Evolutionary conservation across 768 basidiomycete genomes (phyloP).

Genomic region (Termitomyces sp.): DNA sequence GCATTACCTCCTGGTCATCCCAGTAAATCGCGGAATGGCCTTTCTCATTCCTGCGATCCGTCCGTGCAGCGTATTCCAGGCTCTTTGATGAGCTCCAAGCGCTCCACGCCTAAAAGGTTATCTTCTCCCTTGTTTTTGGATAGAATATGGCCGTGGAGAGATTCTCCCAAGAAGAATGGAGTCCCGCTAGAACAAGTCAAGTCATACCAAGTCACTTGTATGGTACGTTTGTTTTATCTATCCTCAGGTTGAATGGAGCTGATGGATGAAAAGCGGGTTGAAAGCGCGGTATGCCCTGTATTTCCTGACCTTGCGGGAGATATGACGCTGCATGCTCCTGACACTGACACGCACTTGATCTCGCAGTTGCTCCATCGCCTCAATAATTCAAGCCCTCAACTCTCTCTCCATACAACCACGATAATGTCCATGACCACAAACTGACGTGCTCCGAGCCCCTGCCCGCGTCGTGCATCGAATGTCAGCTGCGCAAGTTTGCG

Average conservation of each 20-base stretch:
- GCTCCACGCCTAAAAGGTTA: not conserved
- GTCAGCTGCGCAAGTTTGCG: too few relatives aligned
- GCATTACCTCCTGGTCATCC: slow-evolving; percentile 1
- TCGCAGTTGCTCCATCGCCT: too few relatives aligned
- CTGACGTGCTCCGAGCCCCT: too few relatives aligned
- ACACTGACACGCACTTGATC: too few relatives aligned
- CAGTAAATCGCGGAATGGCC: not conserved
- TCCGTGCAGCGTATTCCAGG: slow-evolving; percentile 3
- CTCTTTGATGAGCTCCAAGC: not conserved
- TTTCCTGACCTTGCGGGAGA: slow-evolving; percentile 28
- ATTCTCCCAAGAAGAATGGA: not conserved
- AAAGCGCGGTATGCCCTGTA: slow-evolving; percentile 25
- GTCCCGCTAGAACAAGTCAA: slow-evolving; percentile 1
- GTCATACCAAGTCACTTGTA: not conserved
- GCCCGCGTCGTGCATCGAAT: too few relatives aligned
- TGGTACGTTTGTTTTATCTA: not conserved
- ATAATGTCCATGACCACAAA: too few relatives aligned
- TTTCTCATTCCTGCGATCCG: not conserved
- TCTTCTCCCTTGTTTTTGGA: not conserved
- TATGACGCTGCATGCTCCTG: too few relatives aligned
- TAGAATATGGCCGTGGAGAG: not conserved
- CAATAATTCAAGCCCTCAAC: too few relatives aligned
- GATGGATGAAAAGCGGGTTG: slow-evolving; percentile 24
- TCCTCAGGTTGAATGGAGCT: not conserved
- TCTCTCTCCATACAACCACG: too few relatives aligned